Evolutionary conservation across 257 asterid genomes (phyloP).

Genomic region (Solanum lycopersicoides): DNA sequence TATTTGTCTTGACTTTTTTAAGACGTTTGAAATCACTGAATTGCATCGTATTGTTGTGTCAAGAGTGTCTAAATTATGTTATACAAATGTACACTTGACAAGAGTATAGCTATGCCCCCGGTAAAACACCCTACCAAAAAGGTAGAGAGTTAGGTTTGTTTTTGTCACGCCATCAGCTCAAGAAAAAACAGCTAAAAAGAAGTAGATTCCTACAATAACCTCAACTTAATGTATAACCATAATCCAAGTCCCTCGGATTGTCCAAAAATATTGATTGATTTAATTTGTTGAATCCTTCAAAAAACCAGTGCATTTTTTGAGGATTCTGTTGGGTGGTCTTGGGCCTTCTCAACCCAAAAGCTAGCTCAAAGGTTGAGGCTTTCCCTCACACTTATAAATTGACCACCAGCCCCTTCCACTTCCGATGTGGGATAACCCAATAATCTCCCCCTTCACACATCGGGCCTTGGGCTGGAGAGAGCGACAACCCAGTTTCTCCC

Average conservation of each 20-base stretch:
- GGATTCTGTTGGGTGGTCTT: too few species aligned
- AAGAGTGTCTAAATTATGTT: too few species aligned
- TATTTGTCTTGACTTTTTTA: neutral
- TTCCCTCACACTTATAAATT: too few species aligned
- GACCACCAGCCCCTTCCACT: too few species aligned
- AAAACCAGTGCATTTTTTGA: neutral
- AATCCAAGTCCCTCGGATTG: neutral
- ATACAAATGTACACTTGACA: neutral
- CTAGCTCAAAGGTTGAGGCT: too few species aligned
- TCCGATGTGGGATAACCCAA: too few species aligned
- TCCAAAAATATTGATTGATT: neutral
- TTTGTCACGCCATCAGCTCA: neutral
- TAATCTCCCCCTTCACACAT: too few species aligned
- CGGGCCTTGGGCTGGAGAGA: too few species aligned
- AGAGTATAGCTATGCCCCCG: neutral
- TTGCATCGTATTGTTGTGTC: neutral
- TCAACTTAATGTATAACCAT: neutral
- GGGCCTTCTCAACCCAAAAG: too few species aligned
- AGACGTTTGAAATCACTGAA: neutral
- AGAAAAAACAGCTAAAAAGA: neutral
- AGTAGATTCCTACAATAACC: neutral
- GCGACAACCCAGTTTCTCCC: too few species aligned
- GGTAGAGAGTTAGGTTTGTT: neutral
- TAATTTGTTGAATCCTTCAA: neutral
- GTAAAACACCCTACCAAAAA: neutral